phyloP scores from a whole-genome alignment of 495 filamentous ascomycete genomes.

The Neurospora intermedia region DNA sequence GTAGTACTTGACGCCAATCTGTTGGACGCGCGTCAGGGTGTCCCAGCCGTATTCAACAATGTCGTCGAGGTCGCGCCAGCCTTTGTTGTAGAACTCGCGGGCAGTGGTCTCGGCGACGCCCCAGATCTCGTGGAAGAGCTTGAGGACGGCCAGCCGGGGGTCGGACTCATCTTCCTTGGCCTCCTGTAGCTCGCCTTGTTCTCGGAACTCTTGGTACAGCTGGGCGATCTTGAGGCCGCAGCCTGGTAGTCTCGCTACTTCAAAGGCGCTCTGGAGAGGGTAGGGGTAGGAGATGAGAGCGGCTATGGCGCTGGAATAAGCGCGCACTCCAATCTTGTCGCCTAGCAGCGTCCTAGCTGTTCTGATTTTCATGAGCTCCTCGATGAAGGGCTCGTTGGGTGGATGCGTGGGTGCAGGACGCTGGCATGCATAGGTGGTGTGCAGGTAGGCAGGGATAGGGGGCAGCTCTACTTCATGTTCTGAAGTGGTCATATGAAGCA shows the following conservation, averaged over 20 bases:
- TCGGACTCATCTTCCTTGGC: slow-evolving; percentile 55
- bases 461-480: slow-evolving; percentile 54
- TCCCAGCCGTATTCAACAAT: slow-evolving; percentile 77
- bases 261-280: slow-evolving; percentile 30
- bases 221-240: slow-evolving; percentile 72
- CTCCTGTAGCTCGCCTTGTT: slow-evolving; percentile 46
- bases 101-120: slow-evolving; percentile 82
- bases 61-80: slow-evolving; percentile 66
- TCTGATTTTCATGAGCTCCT: slow-evolving; percentile 63
- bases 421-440: slow-evolving; percentile 69
- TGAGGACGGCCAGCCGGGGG: slow-evolving; percentile 49
- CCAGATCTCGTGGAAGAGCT: slow-evolving; percentile 72
- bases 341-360: slow-evolving; percentile 55
- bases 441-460: slow-evolving; percentile 60
- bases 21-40: slow-evolving; percentile 62
- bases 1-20: slow-evolving; percentile 94
- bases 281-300: slow-evolving; percentile 71
- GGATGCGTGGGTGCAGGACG: slow-evolving; percentile 58
- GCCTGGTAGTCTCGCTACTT: slow-evolving; percentile 65
- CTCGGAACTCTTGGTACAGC: slow-evolving; percentile 67
- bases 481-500: slow-evolving; percentile 54
- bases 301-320: slow-evolving; percentile 82
- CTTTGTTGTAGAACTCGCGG: slow-evolving; percentile 70
- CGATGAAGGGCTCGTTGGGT: slow-evolving; percentile 70
- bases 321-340: slow-evolving; percentile 72